Conservation (phyloP, 495 filamentous ascomycete genomes). For the Baudoinia panamericana region DNA sequence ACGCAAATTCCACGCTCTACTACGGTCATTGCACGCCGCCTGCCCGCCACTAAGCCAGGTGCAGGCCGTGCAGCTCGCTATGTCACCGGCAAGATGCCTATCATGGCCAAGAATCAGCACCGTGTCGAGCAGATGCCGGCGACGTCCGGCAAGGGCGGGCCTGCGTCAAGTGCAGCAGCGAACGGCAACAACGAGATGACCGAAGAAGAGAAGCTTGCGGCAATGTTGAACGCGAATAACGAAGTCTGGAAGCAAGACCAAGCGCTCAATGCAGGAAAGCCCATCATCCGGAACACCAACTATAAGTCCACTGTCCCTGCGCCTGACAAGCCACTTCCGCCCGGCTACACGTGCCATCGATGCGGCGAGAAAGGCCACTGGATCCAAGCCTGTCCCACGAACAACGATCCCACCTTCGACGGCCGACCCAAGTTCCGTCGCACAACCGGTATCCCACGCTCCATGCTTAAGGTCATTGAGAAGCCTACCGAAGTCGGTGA, state of each 20-base stretch:
- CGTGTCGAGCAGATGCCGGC: constrained; percentile 52
- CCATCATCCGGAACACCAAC: constrained; percentile 41
- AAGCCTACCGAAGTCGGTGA: constrained; percentile 64
- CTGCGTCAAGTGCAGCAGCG: constrained; percentile 2
- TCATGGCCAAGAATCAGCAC: constrained; percentile 68
- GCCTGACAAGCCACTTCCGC: constrained; percentile 79
- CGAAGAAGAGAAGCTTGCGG: constrained; percentile 39
- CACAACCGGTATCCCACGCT: constrained; percentile 89
- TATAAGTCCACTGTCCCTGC: constrained; percentile 52
- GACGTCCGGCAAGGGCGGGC: constrained; percentile 24
- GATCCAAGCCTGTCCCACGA: constrained; percentile 95
- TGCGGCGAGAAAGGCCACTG: constrained; percentile 97
- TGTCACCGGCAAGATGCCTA: constrained; percentile 91
- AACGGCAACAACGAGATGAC: constrained; percentile 14
- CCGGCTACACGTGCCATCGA: constrained; percentile 93
- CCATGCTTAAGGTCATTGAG: constrained; percentile 84
- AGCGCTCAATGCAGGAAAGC: constrained; percentile 35
- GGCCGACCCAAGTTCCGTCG: constrained; percentile 81
- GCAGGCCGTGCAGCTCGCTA: constrained; percentile 85
- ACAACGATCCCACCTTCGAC: constrained; percentile 91
- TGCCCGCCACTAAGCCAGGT: constrained; percentile 68
- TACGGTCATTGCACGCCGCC: constrained; percentile 76
- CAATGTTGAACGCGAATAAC: constrained; percentile 11
- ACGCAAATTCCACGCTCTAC: constrained; percentile 88
- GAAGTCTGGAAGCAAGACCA: constrained; percentile 18